Evolutionary conservation across 2,329 filamentous ascomycete species (phyloP).

Genomic region (Tolypocladium pustulatum): DNA sequence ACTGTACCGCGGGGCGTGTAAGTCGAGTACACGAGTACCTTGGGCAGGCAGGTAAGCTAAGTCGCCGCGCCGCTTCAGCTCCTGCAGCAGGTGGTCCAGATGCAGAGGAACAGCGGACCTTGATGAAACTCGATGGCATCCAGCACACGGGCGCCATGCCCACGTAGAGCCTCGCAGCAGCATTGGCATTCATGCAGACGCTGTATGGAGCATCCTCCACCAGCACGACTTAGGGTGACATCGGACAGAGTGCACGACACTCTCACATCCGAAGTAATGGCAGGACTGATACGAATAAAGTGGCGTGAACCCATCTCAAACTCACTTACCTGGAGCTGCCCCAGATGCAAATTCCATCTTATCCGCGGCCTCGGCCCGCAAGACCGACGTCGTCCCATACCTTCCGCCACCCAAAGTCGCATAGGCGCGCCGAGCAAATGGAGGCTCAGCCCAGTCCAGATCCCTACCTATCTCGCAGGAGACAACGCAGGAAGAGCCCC

Average conservation of each 20-base stretch:
- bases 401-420: neutral
- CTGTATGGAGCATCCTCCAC: neutral
- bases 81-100: neutral
- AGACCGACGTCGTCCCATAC: neutral
- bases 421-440: neutral
- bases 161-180: neutral
- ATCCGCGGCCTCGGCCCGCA: neutral
- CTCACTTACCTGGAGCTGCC: no score
- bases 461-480: neutral
- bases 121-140: neutral
- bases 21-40: neutral
- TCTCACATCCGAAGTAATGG: neutral
- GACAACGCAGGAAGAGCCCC: neutral
- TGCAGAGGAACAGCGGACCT: neutral
- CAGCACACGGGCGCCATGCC: neutral
- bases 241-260: neutral
- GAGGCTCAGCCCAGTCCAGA: neutral
- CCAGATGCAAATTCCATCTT: neutral
- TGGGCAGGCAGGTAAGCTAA: neutral
- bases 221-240: neutral
- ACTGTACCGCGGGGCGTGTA: neutral
- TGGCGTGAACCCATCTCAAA: no score
- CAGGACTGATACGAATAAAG: neutral
- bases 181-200: neutral
- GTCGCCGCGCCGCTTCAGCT: constrained; percentile 3